phyloP scores from a whole-genome alignment of 164 flowering plant genomes.

The Akebia trifoliata region DNA sequence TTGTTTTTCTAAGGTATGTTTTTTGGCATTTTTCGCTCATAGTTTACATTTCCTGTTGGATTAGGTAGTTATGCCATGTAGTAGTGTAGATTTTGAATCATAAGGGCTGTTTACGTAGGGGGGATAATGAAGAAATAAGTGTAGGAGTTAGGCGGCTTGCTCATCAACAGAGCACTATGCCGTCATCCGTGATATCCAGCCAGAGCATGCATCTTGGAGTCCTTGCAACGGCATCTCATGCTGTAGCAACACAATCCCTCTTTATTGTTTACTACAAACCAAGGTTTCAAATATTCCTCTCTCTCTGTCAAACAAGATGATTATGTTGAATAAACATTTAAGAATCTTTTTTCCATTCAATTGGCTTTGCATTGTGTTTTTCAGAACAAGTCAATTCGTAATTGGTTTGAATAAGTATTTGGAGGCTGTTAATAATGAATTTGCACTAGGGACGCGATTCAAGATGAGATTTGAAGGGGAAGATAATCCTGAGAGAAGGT shows the following conservation, averaged over 20 bases:
- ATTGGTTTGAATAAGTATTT: no score
- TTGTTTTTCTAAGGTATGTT: no score
- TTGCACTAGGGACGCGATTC: constrained; percentile 57
- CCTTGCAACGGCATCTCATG: no score
- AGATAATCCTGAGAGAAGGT: constrained; percentile 77
- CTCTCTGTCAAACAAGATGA: not conserved
- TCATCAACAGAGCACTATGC: no score
- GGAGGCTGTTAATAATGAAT: constrained; percentile 47
- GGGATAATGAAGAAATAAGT: constrained; percentile 65
- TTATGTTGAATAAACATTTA: no score
- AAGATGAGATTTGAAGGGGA: constrained; percentile 82
- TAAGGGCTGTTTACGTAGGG: constrained; percentile 37
- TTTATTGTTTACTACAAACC: constrained; percentile 75
- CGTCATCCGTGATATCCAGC: no score
- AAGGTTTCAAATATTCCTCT: no score
- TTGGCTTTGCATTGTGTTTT: not conserved
- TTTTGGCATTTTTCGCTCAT: not conserved
- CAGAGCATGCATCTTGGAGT: no score
- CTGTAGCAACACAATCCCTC: constrained; percentile 48
- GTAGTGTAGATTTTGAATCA: not conserved
- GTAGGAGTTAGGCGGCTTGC: no score
- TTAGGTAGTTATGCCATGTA: not conserved
- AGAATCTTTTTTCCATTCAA: not conserved
- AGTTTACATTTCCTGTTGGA: not conserved
- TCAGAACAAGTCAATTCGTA: constrained; percentile 78